Percentiles rank a stretch among this genome's conserved stretches.
Evolutionary conservation across 2,329 filamentous ascomycete species (phyloP).

Genomic region (Colletotrichum coccodes): DNA sequence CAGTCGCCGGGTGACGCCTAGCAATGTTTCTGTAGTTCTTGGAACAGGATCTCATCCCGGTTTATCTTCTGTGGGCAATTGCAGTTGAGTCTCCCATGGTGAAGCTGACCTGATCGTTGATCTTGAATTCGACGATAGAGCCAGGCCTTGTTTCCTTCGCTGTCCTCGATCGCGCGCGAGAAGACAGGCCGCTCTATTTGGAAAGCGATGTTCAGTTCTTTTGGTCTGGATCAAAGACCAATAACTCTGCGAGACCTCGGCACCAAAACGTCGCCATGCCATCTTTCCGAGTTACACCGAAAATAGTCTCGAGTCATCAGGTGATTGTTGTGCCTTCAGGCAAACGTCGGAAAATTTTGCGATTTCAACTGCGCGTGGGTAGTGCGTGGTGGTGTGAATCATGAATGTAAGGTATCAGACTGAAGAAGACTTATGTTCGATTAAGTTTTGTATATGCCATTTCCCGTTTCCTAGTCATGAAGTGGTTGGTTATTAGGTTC

Average conservation of each 20-base stretch:
- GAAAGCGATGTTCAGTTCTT: neutral
- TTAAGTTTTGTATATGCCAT: neutral
- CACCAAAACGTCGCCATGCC: too few relatives aligned
- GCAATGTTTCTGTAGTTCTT: neutral
- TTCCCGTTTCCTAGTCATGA: neutral
- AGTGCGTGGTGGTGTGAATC: too few relatives aligned
- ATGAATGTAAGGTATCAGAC: too few relatives aligned
- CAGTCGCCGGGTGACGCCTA: neutral
- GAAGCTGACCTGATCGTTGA: neutral
- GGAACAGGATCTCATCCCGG: neutral
- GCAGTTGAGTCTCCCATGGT: neutral
- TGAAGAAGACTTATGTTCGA: neutral
- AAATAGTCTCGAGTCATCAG: too few relatives aligned
- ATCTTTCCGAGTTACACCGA: neutral
- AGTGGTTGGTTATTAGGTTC: neutral
- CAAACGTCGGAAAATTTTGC: too few relatives aligned
- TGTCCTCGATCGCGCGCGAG: constrained; percentile 1
- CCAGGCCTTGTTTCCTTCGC: neutral
- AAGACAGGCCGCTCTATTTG: neutral
- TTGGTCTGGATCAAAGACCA: neutral
- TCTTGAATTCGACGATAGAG: neutral
- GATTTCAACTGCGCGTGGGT: too few relatives aligned
- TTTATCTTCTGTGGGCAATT: neutral
- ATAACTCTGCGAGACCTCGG: too few relatives aligned
- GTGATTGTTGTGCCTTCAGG: too few relatives aligned